A percentile compares a stretch with the other conserved stretches of the same genome.
phyloP scores from a whole-genome alignment of 352 stramenopile species.

The Phytophthora pinifolia region DNA sequence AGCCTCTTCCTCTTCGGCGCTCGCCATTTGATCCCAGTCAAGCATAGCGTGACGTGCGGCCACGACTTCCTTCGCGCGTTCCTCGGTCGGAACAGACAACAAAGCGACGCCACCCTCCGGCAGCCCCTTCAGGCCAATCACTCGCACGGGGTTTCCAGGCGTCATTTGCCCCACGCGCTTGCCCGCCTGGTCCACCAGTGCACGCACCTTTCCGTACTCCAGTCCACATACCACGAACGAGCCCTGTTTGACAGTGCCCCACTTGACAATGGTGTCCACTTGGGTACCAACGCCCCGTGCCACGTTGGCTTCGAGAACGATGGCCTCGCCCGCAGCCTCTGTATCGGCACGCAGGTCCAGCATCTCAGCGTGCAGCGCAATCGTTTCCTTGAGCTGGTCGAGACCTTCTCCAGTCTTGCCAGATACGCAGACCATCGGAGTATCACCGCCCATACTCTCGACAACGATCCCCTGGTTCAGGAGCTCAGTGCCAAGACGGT shows the following conservation, averaged over 20 bases:
- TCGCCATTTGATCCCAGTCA: constrained; percentile 74
- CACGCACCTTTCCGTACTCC: constrained; percentile 93
- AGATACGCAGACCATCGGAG: constrained; percentile 94
- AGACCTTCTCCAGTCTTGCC: constrained; percentile 94
- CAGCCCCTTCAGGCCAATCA: constrained; percentile 85
- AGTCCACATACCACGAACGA: constrained; percentile 95
- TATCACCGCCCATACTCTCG: constrained; percentile 94
- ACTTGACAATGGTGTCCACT: constrained; percentile 96
- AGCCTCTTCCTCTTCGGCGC: constrained; percentile 52
- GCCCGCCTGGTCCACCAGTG: constrained; percentile 61
- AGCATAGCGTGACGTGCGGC: constrained; percentile 69
- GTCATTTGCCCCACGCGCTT: constrained; percentile 89
- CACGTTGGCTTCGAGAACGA: constrained; percentile 97
- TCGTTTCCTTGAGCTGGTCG: constrained; percentile 96
- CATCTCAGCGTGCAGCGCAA: constrained; percentile 96
- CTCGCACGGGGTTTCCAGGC: constrained; percentile 91
- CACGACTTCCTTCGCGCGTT: constrained; percentile 80
- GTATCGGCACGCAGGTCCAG: constrained; percentile 95
- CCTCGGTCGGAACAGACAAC: constrained; percentile 70
- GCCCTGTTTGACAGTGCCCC: constrained; percentile 94
- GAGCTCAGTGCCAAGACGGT: constrained; percentile 85
- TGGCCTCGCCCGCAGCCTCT: constrained; percentile 86
- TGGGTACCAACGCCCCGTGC: constrained; percentile 93
- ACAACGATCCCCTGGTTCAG: constrained; percentile 93
- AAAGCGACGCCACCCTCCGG: constrained; percentile 79